Conservation (phyloP, 1,284 basidiomycete genomes). For the Sutorius eximius region DNA sequence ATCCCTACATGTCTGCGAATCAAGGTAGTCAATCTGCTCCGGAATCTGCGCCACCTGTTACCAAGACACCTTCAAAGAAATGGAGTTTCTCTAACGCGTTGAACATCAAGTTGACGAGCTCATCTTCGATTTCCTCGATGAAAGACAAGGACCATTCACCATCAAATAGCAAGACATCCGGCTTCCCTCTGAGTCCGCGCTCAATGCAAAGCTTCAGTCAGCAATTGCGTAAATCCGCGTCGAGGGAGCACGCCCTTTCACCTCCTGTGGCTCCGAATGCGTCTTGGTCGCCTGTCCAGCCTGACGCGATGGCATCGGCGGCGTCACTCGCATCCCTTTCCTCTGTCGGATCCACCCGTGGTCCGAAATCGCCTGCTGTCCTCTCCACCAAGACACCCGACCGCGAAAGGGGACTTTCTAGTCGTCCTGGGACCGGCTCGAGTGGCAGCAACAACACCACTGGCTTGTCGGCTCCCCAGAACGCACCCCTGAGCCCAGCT, state of each 20-base stretch:
- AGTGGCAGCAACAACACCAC: slow-evolving; percentile 66
- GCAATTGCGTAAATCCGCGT: slow-evolving; percentile 61
- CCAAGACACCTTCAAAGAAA: slow-evolving; percentile 85
- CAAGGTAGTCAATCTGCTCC: slow-evolving; percentile 40
- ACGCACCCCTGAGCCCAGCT: slow-evolving; percentile 67
- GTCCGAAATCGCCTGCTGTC: slow-evolving; percentile 39
- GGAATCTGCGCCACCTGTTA: slow-evolving; percentile 40
- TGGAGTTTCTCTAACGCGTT: slow-evolving; percentile 94
- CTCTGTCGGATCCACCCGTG: slow-evolving; percentile 65
- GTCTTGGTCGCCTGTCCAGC: slow-evolving; percentile 67
- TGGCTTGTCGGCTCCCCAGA: slow-evolving; percentile 48
- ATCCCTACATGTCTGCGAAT: slow-evolving; percentile 22
- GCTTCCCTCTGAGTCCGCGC: slow-evolving; percentile 62
- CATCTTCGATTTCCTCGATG: slow-evolving; percentile 60
- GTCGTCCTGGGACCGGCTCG: slow-evolving; percentile 68
- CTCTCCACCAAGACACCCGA: slow-evolving; percentile 55
- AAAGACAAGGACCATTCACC: slow-evolving; percentile 39
- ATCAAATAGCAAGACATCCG: slow-evolving; percentile 42
- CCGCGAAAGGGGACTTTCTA: slow-evolving; percentile 46
- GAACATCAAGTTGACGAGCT: slow-evolving; percentile 74
- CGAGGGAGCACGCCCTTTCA: slow-evolving; percentile 59
- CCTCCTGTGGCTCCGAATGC: slow-evolving; percentile 43
- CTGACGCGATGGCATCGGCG: slow-evolving; percentile 72
- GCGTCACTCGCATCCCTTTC: slow-evolving; percentile 72
- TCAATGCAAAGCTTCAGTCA: slow-evolving; percentile 58